Base-by-base conservation (phyloP, 1,139 yeast species). In the Scheffersomyces insectosa region DNA sequence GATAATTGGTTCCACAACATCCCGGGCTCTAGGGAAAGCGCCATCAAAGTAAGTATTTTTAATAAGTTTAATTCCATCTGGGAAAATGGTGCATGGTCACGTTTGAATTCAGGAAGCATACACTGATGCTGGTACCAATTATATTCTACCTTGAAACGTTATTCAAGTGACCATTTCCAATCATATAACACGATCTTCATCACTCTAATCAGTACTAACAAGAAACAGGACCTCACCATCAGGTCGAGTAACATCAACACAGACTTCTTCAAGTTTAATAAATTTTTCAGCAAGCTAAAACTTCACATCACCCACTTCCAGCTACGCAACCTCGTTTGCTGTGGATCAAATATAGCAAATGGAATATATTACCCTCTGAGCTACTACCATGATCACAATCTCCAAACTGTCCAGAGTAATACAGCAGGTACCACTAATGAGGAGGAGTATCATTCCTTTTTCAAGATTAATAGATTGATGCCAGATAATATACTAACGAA, bases 221-320 rank as follows among this genome's bases (percentile, higher is more conserved):
- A 36, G 39, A 6, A 53, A 57, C 50, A 69, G 72, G 53, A 55
- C 28, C 42, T 60, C n/a, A 61, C 54, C 44, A 48, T 66, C 37
- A 43, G 42, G n/a, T 41, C 50, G 0, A 59, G 49, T 47, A 43
- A 49, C n/a, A 41, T 55, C n/a, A 52, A 53, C 29, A 66, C 73
- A 7, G 72, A 61, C 36, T 70, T 59, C 50, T 77, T 62, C 54
- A 55, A 59, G 41, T 79, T 76, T 50, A 60, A 68, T 30, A 63
- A 65, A 39, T 79, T 75, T 50, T 76, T 64, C 59, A 64, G 75
- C 39, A 59, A 59, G 42, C 67, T 82, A 13, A 72, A 71, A 43
- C 76, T 82, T 12, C 75, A 71, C 49, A 66, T 80, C 12, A 74
- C 79, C 25, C 86, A 82, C 60, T 79, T 80, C 59, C 86, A 81